Percentiles rank a stretch among this genome's conserved stretches.
Conservation (phyloP, 352 stramenopile genomes). For the Pythium myriotylum region DNA sequence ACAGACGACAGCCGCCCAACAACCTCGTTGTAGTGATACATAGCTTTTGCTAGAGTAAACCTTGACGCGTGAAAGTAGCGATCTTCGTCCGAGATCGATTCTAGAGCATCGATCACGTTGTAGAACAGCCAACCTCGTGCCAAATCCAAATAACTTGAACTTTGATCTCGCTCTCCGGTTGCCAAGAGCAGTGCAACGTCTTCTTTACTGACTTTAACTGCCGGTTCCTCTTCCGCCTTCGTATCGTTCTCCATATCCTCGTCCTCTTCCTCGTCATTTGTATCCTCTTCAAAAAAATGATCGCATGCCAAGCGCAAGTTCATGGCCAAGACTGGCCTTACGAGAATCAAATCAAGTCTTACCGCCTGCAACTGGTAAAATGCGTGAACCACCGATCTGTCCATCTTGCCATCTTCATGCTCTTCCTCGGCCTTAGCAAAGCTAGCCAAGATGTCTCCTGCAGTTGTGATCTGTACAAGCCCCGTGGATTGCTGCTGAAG, state of each 20-base stretch:
- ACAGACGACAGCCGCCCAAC: slow-evolving; percentile 19
- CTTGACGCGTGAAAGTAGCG: slow-evolving; percentile 81
- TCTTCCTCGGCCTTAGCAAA: slow-evolving; percentile 63
- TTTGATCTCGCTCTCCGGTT: not conserved
- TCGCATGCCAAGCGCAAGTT: slow-evolving; percentile 46
- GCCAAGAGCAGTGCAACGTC: slow-evolving; percentile 43
- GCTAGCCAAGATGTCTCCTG: slow-evolving; percentile 37
- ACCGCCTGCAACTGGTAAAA: slow-evolving; percentile 78
- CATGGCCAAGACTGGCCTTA: slow-evolving; percentile 26
- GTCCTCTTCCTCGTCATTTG: slow-evolving; percentile 32
- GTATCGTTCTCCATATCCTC: slow-evolving; percentile 20
- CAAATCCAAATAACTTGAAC: slow-evolving; percentile 16
- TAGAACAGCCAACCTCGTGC: slow-evolving; percentile 47
- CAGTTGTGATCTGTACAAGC: too few species aligned
- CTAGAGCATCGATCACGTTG: slow-evolving; percentile 75
- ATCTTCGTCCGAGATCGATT: slow-evolving; percentile 77
- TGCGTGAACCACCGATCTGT: slow-evolving; percentile 73
- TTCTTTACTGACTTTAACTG: slow-evolving; percentile 41
- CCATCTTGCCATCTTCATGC: slow-evolving; percentile 62
- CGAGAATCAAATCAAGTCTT: slow-evolving; percentile 53
- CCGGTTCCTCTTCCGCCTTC: slow-evolving; percentile 2
- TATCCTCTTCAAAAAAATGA: slow-evolving; percentile 62
- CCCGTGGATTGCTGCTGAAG: slow-evolving; percentile 10
- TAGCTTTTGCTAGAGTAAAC: slow-evolving; percentile 54
- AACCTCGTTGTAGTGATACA: slow-evolving; percentile 54